Base-by-base conservation (phyloP, 169 alveolate genomes). In the Plasmodium sp. region DNA sequence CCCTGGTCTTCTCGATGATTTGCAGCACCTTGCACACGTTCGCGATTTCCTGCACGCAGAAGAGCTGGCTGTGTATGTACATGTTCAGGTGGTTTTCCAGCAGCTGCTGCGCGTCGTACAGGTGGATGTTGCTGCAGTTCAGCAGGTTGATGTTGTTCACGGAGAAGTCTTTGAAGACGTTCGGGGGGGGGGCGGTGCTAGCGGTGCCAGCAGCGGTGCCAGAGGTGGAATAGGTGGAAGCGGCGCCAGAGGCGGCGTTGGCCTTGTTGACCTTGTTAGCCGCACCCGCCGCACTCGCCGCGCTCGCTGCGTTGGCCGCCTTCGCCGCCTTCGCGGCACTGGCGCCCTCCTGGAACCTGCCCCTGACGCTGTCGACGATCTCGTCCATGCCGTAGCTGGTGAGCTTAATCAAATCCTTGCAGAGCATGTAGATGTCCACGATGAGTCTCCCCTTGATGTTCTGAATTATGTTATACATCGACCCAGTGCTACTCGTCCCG, bases 1-100 rank as follows among this genome's bases (percentile, higher is more conserved):
- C 98, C 41, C 98, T 97, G 0, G 99, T 98, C 92, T 98, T 95
- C 41, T 99, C 99, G n/a, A 98, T 90, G 33, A 98, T 97, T 84
- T 97, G 96, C 56, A 98, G 67, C 14, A 91, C 79, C n/a, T 80
- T 91, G 84, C 95, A 91, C 45, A 81, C 84, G 43, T 91, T 91
- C 10, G n/a, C 67, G 2, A 82, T 91, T 81, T 91, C 95, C 16
- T 91, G 73, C 5, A 91, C 34, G 33, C 85, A 81, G 36, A 91
- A 91, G 7, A 91, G 48, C 27, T 91, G 95, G 10, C 95, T 81
- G 16, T 81, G 81, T 16, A 91, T 67, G n/a, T 81, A 91, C 31
- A 41, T 48, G 41, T 71, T 72, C 43, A 91, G 45, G 58, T 91
- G 80, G 5, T 81, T 91, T 81, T 62, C 84, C 6, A 91, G 71